Evolutionary conservation across 129 eudicot genomes (phyloP).

Genomic region (Pulicaria dysenterica): DNA sequence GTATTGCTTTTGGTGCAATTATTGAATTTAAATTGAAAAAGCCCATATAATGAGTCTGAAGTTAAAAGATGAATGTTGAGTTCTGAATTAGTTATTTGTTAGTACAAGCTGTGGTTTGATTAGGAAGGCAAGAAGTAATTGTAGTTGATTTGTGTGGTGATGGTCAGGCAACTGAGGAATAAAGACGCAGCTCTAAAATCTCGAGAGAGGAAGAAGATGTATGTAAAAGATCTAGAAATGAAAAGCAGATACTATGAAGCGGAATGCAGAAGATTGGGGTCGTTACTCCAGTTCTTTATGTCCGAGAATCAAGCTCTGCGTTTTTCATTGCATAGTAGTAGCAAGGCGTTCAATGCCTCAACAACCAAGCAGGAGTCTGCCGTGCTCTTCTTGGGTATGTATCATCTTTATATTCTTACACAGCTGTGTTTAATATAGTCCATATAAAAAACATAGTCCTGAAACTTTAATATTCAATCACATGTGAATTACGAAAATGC

Average conservation of each 20-base stretch:
- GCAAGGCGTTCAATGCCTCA: constrained; percentile 60
- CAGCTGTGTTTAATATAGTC: too few relatives aligned
- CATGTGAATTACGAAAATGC: too few relatives aligned
- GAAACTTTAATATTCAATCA: too few relatives aligned
- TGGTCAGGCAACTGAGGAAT: constrained; percentile 77
- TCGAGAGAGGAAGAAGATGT: constrained; percentile 85
- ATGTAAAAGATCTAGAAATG: constrained; percentile 81
- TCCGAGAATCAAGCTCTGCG: constrained; percentile 92
- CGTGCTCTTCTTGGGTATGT: constrained; percentile 99
- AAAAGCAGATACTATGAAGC: constrained; percentile 81
- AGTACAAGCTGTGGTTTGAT: not conserved
- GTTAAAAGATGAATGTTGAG: not conserved
- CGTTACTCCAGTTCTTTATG: constrained; percentile 67
- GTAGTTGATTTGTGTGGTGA: not conserved
- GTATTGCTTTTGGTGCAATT: not conserved
- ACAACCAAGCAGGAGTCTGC: constrained; percentile 99
- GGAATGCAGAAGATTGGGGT: constrained; percentile 85
- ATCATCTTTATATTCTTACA: not conserved
- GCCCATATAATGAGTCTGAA: not conserved
- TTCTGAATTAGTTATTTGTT: not conserved
- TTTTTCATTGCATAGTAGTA: constrained; percentile 60
- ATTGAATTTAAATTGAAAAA: not conserved
- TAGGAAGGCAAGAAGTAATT: too few relatives aligned
- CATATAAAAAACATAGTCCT: too few relatives aligned
- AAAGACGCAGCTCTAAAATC: constrained; percentile 86